phyloP scores from a whole-genome alignment of 73 alveolate genomes.

The Durusdinium trenchii region DNA sequence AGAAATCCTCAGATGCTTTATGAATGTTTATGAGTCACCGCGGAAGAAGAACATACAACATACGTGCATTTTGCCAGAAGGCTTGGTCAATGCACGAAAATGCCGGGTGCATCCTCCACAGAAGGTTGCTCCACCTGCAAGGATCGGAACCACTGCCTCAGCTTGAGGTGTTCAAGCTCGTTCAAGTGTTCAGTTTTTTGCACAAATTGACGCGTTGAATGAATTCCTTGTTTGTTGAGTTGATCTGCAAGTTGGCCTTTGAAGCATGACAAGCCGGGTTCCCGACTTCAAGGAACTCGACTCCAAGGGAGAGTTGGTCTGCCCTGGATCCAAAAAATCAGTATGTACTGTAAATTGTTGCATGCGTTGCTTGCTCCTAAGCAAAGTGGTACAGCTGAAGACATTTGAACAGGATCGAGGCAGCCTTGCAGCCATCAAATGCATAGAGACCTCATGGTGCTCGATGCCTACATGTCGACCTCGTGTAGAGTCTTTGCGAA shows the following conservation, averaged over 20 bases:
- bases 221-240: not conserved
- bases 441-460: conserved; percentile 29
- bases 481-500: not conserved
- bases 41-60: not conserved
- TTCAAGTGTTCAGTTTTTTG: not conserved
- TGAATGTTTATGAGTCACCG: not conserved
- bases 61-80: not conserved
- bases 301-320: conserved; percentile 23
- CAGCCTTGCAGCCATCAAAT: conserved; percentile 40
- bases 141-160: conserved; percentile 52
- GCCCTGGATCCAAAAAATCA: conserved; percentile 25
- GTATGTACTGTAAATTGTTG: not conserved
- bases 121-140: conserved; percentile 84
- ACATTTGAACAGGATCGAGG: not conserved
- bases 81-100: conserved; percentile 69
- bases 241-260: too few species aligned
- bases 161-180: not conserved
- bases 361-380: not conserved
- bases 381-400: not conserved
- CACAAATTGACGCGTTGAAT: not conserved
- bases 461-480: not conserved
- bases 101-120: conserved; percentile 93
- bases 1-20: not conserved
- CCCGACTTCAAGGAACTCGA: conserved; percentile 28
- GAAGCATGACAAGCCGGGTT: not conserved